Evolutionary conservation across 768 basidiomycete species (phyloP).

Genomic region (Tricholoma matsutake): DNA sequence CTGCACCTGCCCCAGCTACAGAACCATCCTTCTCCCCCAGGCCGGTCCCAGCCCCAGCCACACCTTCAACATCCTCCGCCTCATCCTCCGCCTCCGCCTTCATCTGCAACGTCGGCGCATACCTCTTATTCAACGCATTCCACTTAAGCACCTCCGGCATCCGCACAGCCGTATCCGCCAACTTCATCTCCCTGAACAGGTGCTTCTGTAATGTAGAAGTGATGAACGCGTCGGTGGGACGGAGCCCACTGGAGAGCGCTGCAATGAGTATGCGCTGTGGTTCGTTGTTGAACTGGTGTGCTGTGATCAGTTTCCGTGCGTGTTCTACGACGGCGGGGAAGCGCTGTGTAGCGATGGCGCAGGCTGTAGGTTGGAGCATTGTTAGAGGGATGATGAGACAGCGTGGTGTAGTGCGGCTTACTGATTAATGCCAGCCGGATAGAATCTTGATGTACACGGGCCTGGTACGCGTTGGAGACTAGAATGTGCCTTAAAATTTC

Average conservation of each 20-base stretch:
- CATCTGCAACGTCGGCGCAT: constrained; percentile 40
- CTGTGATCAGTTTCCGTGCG: constrained; percentile 68
- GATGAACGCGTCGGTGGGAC: constrained; percentile 73
- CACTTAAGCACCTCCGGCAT: constrained; percentile 60
- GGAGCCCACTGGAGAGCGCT: constrained; percentile 66
- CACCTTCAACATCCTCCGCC: constrained; percentile 30
- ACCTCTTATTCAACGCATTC: constrained; percentile 59
- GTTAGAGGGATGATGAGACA: not conserved
- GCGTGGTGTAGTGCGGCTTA: constrained; percentile 31
- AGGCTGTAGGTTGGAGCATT: constrained; percentile 47
- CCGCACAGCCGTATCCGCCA: constrained; percentile 63
- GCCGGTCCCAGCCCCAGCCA: constrained; percentile 7
- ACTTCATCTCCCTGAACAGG: constrained; percentile 73
- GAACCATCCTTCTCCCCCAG: constrained; percentile 7
- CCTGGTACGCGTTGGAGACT: constrained; percentile 70
- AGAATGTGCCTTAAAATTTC: constrained; percentile 76
- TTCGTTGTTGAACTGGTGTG: constrained; percentile 85
- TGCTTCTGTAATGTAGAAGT: constrained; percentile 80
- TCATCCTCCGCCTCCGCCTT: constrained; percentile 44
- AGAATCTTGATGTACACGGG: constrained; percentile 57
- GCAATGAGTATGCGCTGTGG: constrained; percentile 76
- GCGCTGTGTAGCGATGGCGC: constrained; percentile 58
- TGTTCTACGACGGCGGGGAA: constrained; percentile 66
- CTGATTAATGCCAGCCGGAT: constrained; percentile 78
- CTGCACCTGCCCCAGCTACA: not conserved